Percentiles rank a stretch among this genome's conserved stretches.
phyloP scores from a whole-genome alignment of 1,139 yeast genomes.

The Lodderomyces jiufengensis region DNA sequence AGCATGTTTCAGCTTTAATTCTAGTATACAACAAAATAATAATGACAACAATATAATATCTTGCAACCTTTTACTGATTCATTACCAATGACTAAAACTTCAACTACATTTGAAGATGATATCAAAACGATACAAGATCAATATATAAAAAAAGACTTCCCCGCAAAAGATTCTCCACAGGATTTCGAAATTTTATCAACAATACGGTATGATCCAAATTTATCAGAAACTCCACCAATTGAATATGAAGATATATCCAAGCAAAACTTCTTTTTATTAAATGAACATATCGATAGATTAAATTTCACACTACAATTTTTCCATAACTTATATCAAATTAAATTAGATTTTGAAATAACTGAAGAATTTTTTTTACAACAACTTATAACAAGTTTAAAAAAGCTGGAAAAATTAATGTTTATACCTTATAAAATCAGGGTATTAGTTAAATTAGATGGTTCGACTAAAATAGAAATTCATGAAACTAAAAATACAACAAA shows the following conservation, averaged over 20 bases:
- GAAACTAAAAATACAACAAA: slow-evolving; percentile 32
- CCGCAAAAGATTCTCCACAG: slow-evolving; percentile 5
- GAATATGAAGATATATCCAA: slow-evolving; percentile 24
- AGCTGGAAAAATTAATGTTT: slow-evolving; percentile 23
- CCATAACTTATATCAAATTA: slow-evolving; percentile 20
- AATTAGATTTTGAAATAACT: slow-evolving; percentile 33
- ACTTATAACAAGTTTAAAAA: slow-evolving; percentile 40
- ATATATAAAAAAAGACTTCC: neutral
- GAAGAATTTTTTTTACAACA: slow-evolving; percentile 40
- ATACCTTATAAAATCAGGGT: slow-evolving; percentile 59
- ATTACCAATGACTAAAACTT: neutral
- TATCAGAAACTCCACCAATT: slow-evolving; percentile 28
- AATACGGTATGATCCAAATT: slow-evolving; percentile 65
- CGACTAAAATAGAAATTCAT: slow-evolving; percentile 49
- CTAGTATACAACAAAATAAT: too few relatives aligned
- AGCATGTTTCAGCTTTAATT: too few relatives aligned
- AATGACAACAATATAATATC: too few relatives aligned
- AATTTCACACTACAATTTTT: slow-evolving; percentile 54
- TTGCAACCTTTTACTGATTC: too few relatives aligned
- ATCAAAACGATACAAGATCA: neutral
- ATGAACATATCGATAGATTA: slow-evolving; percentile 62
- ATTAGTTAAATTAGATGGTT: slow-evolving; percentile 46
- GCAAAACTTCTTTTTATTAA: slow-evolving; percentile 54
- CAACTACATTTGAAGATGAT: neutral
- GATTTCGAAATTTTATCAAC: slow-evolving; percentile 62